A percentile compares a stretch with the other conserved stretches of the same genome.
These are phyloP conservation scores for Leishmania gerbilli DNA, from an alignment of 208 protist genomes.

Conservation along the genomic window DNA sequence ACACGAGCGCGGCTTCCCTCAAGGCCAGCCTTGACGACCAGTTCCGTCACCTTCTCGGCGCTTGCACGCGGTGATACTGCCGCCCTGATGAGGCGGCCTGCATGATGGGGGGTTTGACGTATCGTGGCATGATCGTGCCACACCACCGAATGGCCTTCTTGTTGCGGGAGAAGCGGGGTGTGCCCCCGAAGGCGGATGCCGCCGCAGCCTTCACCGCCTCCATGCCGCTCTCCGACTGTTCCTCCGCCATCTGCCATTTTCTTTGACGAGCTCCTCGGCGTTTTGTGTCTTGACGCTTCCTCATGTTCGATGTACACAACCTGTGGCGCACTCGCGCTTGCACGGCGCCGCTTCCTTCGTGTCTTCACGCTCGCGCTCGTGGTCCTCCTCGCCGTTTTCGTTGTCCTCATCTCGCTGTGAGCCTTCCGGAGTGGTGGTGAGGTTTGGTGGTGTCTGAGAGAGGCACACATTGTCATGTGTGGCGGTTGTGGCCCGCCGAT, in stretches of 20 bases:
- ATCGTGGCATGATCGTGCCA: background rate
- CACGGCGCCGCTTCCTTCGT: background rate
- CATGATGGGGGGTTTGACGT: background rate
- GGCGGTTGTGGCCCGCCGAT: background rate
- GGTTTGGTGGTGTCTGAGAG: background rate
- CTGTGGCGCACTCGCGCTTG: background rate
- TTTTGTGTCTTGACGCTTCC: background rate
- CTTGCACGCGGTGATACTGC: constrained; percentile 4
- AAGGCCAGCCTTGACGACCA: constrained; percentile 18
- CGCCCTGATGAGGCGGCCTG: background rate
- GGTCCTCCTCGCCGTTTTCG: background rate
- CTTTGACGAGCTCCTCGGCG: background rate
- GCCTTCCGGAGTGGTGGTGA: background rate
- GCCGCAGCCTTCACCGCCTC: background rate
- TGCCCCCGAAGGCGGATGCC: background rate
- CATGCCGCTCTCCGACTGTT: background rate
- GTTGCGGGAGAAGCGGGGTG: background rate
- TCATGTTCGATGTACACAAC: background rate
- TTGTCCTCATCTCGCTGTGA: background rate
- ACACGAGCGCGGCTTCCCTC: constrained; percentile 12
- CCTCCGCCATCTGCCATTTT: background rate
- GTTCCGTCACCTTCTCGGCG: constrained; percentile 13
- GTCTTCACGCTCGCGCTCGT: background rate
- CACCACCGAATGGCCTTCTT: background rate
- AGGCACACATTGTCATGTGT: background rate